These are phyloP conservation scores for Paramecium caudatum DNA, from an alignment of 73 alveolate genomes.

Conservation along the genomic window DNA sequence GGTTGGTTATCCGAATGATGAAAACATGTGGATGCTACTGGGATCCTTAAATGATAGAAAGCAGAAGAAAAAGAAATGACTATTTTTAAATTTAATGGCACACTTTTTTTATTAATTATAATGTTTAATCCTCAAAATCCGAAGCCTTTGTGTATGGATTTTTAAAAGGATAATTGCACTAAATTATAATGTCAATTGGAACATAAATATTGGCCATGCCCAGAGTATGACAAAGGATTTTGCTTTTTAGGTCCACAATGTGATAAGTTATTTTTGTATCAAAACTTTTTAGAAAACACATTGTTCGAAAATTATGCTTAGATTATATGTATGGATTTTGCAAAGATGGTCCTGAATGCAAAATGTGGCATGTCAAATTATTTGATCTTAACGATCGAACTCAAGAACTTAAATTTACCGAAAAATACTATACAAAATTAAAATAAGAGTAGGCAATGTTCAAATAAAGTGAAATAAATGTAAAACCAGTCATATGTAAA, in stretches of 20 bases:
- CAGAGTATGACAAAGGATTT: slow-evolving; percentile 67
- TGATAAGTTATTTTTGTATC: background rate
- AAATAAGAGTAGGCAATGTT: slow-evolving; percentile 12
- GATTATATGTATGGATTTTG: slow-evolving; percentile 70
- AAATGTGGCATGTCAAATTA: slow-evolving; percentile 50
- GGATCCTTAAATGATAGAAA: slow-evolving; percentile 49
- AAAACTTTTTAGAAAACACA: slow-evolving; percentile 43
- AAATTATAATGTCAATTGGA: slow-evolving; percentile 25
- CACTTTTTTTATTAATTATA: no score
- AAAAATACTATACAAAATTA: slow-evolving; percentile 48
- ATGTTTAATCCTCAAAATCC: background rate
- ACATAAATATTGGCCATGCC: slow-evolving; percentile 66
- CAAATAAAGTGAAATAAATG: slow-evolving; percentile 8
- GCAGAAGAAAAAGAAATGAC: slow-evolving; percentile 42
- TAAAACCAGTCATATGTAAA: slow-evolving; percentile 66
- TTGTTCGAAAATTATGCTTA: slow-evolving; percentile 60
- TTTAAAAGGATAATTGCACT: slow-evolving; percentile 50
- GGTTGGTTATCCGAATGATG: slow-evolving; percentile 76
- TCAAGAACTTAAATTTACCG: slow-evolving; percentile 44
- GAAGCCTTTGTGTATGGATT: slow-evolving; percentile 39
- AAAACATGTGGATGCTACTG: slow-evolving; percentile 78
- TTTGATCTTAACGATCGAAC: slow-evolving; percentile 56
- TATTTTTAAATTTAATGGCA: no score
- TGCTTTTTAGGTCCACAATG: slow-evolving; percentile 42
- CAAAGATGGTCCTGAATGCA: slow-evolving; percentile 65